phyloP scores from a whole-genome alignment of 169 alveolate species.

The Plasmodium falciparum region DNA sequence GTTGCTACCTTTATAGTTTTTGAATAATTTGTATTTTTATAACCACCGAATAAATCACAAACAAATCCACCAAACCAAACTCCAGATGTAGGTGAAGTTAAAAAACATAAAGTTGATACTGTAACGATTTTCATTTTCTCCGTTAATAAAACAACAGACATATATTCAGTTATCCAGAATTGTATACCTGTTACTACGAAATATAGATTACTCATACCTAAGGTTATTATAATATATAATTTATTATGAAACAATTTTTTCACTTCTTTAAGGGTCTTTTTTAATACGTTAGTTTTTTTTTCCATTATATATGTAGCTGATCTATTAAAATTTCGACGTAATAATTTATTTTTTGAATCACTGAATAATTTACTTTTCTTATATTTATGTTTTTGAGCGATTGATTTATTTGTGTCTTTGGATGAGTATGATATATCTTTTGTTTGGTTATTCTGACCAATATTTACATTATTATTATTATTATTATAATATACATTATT shows the following conservation, averaged over 20 bases:
- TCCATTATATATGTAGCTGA: conserved; percentile 70
- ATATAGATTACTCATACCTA: conserved; percentile 87
- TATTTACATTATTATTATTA: neutral
- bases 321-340: conserved; percentile 26
- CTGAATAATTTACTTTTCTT: conserved; percentile 1
- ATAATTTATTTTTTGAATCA: conserved; percentile 8
- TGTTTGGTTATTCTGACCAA: neutral
- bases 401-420: neutral
- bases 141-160: conserved; percentile 84
- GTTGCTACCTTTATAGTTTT: conserved; percentile 86
- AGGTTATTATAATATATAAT: conserved; percentile 81
- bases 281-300: conserved; percentile 60
- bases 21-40: conserved; percentile 84
- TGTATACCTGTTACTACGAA: conserved; percentile 92
- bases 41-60: conserved; percentile 88
- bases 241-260: conserved; percentile 79
- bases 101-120: conserved; percentile 82
- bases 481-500: neutral
- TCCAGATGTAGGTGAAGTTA: conserved; percentile 91
- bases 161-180: conserved; percentile 91
- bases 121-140: conserved; percentile 84
- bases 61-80: conserved; percentile 89
- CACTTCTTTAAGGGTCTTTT: conserved; percentile 73
- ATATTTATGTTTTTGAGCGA: neutral
- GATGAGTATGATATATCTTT: neutral